Percentiles rank a stretch among this genome's conserved stretches.
Evolutionary conservation across 768 basidiomycete species (phyloP).

Genomic region (Boletus tomentosulus): DNA sequence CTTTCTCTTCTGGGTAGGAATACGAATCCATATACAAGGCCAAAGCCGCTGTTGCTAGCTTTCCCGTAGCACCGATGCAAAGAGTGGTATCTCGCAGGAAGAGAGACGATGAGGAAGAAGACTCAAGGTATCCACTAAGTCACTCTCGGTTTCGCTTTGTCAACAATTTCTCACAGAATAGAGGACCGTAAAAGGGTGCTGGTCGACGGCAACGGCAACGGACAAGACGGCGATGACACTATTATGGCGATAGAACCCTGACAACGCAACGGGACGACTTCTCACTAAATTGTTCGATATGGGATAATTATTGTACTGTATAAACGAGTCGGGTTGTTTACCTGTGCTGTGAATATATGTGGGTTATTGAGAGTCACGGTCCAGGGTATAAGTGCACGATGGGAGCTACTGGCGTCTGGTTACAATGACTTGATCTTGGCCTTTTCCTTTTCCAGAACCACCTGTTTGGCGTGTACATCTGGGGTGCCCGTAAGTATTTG

Average conservation of each 20-base stretch:
- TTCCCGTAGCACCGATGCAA: conserved; percentile 41
- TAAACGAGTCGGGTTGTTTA: conserved; percentile 15
- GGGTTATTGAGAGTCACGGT: neutral
- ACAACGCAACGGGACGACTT: neutral
- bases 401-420: conserved; percentile 7
- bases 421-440: conserved; percentile 77
- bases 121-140: conserved; percentile 34
- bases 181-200: conserved; percentile 44
- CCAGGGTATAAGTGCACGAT: conserved; percentile 11
- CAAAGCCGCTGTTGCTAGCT: conserved; percentile 59
- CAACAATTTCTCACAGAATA: conserved; percentile 21
- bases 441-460: conserved; percentile 79
- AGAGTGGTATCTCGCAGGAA: conserved; percentile 56
- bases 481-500: conserved; percentile 7
- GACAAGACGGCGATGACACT: conserved; percentile 30
- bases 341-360: conserved; percentile 13
- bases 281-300: neutral
- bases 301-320: conserved; percentile 26
- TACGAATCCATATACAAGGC: conserved; percentile 92
- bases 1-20: conserved; percentile 47
- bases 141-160: neutral
- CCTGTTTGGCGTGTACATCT: conserved; percentile 80
- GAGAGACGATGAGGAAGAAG: conserved; percentile 71
- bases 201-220: conserved; percentile 27
- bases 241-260: conserved; percentile 33